A percentile compares a stretch with the other conserved stretches of the same genome.
phyloP scores from a whole-genome alignment of 73 alveolate species.

The Blepharisma japonicum region DNA sequence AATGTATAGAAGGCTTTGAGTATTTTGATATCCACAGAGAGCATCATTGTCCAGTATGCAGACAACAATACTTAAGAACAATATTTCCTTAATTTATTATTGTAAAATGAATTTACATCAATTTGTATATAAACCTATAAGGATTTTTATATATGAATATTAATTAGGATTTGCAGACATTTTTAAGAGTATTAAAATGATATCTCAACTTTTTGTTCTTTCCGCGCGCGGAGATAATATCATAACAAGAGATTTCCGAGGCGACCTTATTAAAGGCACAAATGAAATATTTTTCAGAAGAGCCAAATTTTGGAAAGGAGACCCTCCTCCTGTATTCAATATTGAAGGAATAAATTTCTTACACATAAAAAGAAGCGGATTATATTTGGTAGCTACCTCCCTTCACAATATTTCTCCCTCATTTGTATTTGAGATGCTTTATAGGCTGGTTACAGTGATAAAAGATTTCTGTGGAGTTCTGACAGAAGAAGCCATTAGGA shows the following conservation, averaged over 20 bases:
- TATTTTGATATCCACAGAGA: constrained; percentile 20
- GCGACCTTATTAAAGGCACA: constrained; percentile 51
- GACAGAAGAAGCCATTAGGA: constrained; percentile 69
- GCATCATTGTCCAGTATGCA: constrained; percentile 41
- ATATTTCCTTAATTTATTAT: no score
- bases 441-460: constrained; percentile 60
- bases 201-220: constrained; percentile 56
- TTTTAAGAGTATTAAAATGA: constrained; percentile 39
- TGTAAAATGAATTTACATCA: no score
- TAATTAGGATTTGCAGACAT: not conserved
- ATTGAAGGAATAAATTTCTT: constrained; percentile 71
- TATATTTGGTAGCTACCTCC: constrained; percentile 67
- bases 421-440: constrained; percentile 54
- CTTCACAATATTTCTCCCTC: constrained; percentile 65
- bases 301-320: constrained; percentile 67
- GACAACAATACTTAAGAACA: constrained; percentile 30
- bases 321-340: constrained; percentile 67
- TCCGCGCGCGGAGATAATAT: constrained; percentile 74
- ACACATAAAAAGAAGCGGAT: constrained; percentile 54
- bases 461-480: constrained; percentile 75
- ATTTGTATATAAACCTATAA: no score
- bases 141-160: no score
- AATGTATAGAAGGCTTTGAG: constrained; percentile 39
- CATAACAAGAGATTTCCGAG: constrained; percentile 61
- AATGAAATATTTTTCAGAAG: constrained; percentile 63